Base-by-base conservation (phyloP, 257 asterid species). In the Leptodermis oblonga region DNA sequence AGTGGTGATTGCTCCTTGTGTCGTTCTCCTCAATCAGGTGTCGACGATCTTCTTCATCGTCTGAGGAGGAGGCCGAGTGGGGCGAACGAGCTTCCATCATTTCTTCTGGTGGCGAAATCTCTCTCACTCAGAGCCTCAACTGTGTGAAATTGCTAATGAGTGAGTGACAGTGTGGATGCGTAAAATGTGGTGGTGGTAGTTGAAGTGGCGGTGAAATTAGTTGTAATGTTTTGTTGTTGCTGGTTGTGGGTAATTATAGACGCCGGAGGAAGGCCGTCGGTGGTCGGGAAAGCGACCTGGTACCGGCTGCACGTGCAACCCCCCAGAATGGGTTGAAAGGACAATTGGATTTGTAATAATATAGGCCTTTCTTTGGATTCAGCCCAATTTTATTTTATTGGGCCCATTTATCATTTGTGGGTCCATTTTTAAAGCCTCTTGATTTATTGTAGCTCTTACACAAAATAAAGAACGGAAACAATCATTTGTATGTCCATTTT, bases 11-110 rank as follows among this genome's bases (percentile, higher is more conserved):
- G 2, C 74, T 63, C 68, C 84, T 69, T 58, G 70, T 43, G 12
- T 82, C 89, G 66, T 86, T 84, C 64, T 87, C 88, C 15, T 85
- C 75, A 73, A 94, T 81, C 66, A 94, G 89, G 65, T 81, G 80
- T 67, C 73, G 84, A 5, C 75, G 95, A 73, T 94, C 98, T 63
- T 86, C 98, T 82, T 94, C 98, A 48, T 94, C 95, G 67, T 94
- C 97, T 11, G 97, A 86, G 31, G 66, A 61, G 12, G 81, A 82
- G 34, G 63, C 59, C 30, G 63, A 17, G 34, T 33, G 0, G n/a
- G 15, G 31, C 33, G 86, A 76, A 48, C 65, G 80, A 17, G 69
- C 42, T 22, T 77, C 77, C 81, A 77, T 72, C 65, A 1, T 37
- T 23, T 31, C 9, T 22, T 52, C 31, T 9, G 9, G 66, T 28